Conservation (phyloP, 345 rosid species). For the Moricandia moricandioides region DNA sequence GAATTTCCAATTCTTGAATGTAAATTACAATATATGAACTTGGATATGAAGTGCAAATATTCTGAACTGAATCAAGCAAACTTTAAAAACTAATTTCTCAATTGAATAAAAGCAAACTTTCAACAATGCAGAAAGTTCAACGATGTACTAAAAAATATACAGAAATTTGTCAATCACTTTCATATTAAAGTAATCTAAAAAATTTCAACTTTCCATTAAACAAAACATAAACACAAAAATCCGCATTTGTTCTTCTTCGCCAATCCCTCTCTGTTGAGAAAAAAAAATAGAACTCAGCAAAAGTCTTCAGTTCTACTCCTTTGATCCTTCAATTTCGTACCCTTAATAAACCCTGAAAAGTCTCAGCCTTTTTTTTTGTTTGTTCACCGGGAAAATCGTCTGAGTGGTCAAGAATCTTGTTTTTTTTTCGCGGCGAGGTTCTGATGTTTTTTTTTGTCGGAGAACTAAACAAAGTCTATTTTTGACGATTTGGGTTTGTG, state of each 20-base stretch:
- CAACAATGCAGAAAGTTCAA: slow-evolving; percentile 21
- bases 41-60: background rate
- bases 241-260: slow-evolving; percentile 33
- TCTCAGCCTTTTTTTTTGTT: no score
- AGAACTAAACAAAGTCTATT: slow-evolving; percentile 1
- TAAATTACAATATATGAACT: background rate
- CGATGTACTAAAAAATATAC: background rate
- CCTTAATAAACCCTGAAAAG: no score
- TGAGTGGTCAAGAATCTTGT: slow-evolving; percentile 10
- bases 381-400: background rate
- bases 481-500: slow-evolving; percentile 5
- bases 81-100: background rate
- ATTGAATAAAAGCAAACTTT: slow-evolving; percentile 17
- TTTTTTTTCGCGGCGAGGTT: background rate
- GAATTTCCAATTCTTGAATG: background rate
- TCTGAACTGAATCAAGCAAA: background rate
- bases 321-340: background rate
- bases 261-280: slow-evolving; percentile 11
- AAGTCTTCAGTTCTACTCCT: slow-evolving; percentile 20
- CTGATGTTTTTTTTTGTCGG: background rate
- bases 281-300: background rate
- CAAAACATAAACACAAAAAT: slow-evolving; percentile 11
- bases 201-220: slow-evolving; percentile 18
- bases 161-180: slow-evolving; percentile 15
- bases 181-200: no score